phyloP scores from a whole-genome alignment of 495 filamentous ascomycete species.

The Lasiosphaeris hirsuta region DNA sequence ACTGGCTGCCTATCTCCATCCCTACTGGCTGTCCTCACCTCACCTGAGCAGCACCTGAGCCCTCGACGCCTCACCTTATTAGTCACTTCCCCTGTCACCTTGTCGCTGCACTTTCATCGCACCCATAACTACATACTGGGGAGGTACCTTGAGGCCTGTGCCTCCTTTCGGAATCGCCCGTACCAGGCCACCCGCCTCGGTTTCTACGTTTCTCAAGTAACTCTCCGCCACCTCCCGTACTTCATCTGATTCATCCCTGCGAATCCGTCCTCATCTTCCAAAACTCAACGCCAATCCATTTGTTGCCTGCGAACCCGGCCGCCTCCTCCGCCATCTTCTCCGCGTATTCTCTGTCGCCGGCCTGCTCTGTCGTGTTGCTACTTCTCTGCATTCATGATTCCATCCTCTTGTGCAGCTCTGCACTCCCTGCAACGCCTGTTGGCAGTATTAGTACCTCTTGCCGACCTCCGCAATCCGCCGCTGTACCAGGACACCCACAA shows the following conservation, averaged over 20 bases:
- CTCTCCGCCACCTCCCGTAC: no score
- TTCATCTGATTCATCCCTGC: neutral
- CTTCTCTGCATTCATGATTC: slow-evolving; percentile 21
- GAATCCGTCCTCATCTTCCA: neutral
- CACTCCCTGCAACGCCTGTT: slow-evolving; percentile 24
- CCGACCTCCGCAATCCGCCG: neutral
- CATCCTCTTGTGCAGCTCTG: slow-evolving; percentile 24
- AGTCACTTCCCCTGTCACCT: neutral
- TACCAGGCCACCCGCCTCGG: no score
- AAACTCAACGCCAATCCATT: neutral
- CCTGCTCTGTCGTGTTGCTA: neutral
- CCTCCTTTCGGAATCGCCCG: neutral
- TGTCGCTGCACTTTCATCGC: neutral
- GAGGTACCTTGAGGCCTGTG: neutral
- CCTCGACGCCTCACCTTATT: slow-evolving; percentile 3
- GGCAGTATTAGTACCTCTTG: slow-evolving; percentile 1
- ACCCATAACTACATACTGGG: neutral
- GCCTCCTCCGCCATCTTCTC: neutral
- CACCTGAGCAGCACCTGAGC: neutral
- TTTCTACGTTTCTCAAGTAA: no score
- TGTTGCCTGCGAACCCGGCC: neutral
- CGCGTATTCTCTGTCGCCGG: neutral
- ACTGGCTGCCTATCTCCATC: no score
- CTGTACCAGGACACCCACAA: neutral
- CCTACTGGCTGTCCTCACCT: neutral